Base-by-base conservation (phyloP, 179 eudicot species). In the Beta lomatogona region DNA sequence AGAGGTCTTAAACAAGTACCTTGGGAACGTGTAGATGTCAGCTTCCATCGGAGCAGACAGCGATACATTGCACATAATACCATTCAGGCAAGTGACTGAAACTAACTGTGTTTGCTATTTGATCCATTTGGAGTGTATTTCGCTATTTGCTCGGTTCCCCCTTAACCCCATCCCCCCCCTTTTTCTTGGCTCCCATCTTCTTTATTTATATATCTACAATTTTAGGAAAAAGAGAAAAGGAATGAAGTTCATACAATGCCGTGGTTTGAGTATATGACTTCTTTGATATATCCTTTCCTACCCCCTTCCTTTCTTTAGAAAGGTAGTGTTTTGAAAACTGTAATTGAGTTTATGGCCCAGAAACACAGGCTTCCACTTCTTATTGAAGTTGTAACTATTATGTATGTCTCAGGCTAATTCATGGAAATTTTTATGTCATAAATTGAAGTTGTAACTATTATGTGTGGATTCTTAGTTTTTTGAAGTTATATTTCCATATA, bases 21-120 rank as follows among this genome's bases (percentile, higher is more conserved):
- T 80, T 95, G 98, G 98, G 93, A 92, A 58, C 98, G 98, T 55
- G 87, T 95, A 59, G 97, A 95, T 82, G 97, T 95, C 79, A 95
- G 97, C 87, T 95, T 95, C 80, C 93, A 88, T 31, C 86, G 85
- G 82, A 95, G 98, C 79, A 93, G 82, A 64, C 98, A 95, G 84
- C 87, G 97, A 85, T 93, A 86, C 73, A 84, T 91, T 79, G 97
- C 98, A 48, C 98, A 95, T 82, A 95, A 82, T 81, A 95, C 98
- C 63, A 95, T 95, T 82, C 97, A 93, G 98, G 98, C 77, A 88
- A 86, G 88, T 78, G 65, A 82, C 63, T 76, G 19, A 22, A 58
- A 63, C 36, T 41, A 74, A 41, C 70, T 81, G 25, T 18, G 21
- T 41, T n/a, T 68, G 25, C 73, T 45, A 36, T 48, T 48, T 48